phyloP scores from a whole-genome alignment of 768 basidiomycete genomes.

The Hericium erinaceus region DNA sequence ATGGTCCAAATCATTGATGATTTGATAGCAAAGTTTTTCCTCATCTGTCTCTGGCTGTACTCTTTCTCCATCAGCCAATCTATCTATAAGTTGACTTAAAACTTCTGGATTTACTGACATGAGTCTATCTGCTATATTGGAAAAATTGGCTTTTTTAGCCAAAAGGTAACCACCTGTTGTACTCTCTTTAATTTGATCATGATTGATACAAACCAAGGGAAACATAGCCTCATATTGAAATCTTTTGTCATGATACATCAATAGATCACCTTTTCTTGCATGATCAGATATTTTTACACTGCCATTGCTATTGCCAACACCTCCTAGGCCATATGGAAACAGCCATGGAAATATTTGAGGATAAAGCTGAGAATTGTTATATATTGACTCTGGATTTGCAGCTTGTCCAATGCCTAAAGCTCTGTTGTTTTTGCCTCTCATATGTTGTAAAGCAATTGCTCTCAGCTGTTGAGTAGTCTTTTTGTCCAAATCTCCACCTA shows the following conservation, averaged over 20 bases:
- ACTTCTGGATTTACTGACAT: background rate
- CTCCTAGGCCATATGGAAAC: constrained; percentile 13
- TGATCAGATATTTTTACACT: background rate
- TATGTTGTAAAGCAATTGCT: constrained; percentile 2
- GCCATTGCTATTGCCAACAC: background rate
- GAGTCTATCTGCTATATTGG: constrained; percentile 2
- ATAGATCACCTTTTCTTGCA: constrained; percentile 1
- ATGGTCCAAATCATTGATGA: constrained; percentile 10
- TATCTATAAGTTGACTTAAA: background rate
- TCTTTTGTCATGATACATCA: constrained; percentile 14
- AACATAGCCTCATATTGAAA: constrained; percentile 15
- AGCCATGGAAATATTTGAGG: constrained; percentile 14
- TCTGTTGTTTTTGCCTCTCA: background rate
- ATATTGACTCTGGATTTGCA: constrained; percentile 4
- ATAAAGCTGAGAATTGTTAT: constrained; percentile 9
- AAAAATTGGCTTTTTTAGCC: constrained; percentile 2
- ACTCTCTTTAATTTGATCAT: constrained; percentile 13
- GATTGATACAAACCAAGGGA: constrained; percentile 14
- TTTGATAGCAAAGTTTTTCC: constrained; percentile 6
- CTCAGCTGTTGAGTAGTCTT: background rate
- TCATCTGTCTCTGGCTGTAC: constrained; percentile 1
- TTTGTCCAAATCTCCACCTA: background rate
- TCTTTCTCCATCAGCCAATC: background rate
- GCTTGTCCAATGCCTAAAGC: constrained; percentile 2
- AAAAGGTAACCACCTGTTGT: constrained; percentile 10